These are phyloP conservation scores for Xylaria sp. DNA, from an alignment of 2,329 filamentous ascomycete species.

Conservation along the genomic window DNA sequence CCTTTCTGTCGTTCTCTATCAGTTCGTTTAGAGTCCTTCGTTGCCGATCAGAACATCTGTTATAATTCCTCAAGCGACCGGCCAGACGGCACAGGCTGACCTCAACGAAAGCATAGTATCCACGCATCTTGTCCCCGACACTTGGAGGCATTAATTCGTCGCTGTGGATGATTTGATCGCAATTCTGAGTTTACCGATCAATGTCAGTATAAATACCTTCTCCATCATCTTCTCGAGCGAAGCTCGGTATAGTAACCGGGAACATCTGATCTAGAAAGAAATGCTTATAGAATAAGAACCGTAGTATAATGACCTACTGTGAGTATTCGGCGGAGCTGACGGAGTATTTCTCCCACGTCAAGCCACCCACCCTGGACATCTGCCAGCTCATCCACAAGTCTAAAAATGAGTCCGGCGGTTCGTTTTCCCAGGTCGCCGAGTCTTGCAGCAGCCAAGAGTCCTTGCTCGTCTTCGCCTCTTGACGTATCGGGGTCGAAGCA, in stretches of 20 bases:
- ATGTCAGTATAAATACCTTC: not conserved
- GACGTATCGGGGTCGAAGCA: not conserved
- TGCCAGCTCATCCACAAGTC: too few species aligned
- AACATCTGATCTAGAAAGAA: not conserved
- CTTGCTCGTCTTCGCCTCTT: not conserved
- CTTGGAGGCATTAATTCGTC: not conserved
- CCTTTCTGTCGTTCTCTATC: too few species aligned
- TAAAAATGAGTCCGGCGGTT: too few species aligned
- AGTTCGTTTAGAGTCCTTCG: too few species aligned
- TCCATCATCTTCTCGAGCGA: not conserved
- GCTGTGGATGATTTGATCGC: not conserved
- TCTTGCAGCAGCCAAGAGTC: not conserved
- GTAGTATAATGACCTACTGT: not conserved
- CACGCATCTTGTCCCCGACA: not conserved
- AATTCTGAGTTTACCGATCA: not conserved
- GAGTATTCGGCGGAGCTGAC: not conserved
- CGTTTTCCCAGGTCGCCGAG: too few species aligned
- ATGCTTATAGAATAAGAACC: not conserved
- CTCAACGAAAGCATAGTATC: too few species aligned
- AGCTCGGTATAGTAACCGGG: not conserved
- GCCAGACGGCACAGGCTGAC: too few species aligned
- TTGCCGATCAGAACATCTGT: too few species aligned
- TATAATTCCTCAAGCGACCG: too few species aligned
- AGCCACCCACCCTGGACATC: not conserved
- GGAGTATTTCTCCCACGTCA: not conserved